Evolutionary conservation across 208 protist species (phyloP).

Genomic region (Dictyostelium gargantuum): DNA sequence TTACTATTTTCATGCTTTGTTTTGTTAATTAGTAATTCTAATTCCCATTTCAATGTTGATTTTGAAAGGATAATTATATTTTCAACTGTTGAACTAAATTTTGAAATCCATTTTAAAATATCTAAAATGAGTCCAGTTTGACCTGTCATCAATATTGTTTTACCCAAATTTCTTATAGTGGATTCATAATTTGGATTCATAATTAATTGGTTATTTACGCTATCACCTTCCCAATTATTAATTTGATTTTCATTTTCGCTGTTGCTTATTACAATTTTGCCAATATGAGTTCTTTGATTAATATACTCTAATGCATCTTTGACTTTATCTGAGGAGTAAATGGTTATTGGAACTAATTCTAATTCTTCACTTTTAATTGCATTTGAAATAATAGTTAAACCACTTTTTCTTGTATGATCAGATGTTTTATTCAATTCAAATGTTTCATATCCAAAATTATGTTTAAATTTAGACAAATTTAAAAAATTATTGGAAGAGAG

Average conservation of each 20-base stretch:
- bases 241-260: neutral
- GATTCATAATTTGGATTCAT: neutral
- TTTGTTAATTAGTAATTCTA: neutral
- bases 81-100: neutral
- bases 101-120: neutral
- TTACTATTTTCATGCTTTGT: neutral
- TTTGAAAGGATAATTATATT: neutral
- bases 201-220: neutral
- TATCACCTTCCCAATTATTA: too few species aligned
- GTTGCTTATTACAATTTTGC: neutral
- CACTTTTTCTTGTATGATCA: too few species aligned
- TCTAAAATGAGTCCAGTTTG: neutral
- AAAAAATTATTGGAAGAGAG: neutral
- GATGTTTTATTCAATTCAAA: neutral
- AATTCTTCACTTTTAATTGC: neutral
- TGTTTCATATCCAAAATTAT: neutral
- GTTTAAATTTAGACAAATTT: neutral
- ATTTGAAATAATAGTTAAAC: too few species aligned
- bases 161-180: neutral
- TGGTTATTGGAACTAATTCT: neutral
- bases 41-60: neutral
- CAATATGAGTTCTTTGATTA: neutral
- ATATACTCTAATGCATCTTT: conserved; percentile 41
- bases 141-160: neutral
- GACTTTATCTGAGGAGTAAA: neutral